Base-by-base conservation (phyloP, 2,329 filamentous ascomycete species). In the Sporothrix protearum region DNA sequence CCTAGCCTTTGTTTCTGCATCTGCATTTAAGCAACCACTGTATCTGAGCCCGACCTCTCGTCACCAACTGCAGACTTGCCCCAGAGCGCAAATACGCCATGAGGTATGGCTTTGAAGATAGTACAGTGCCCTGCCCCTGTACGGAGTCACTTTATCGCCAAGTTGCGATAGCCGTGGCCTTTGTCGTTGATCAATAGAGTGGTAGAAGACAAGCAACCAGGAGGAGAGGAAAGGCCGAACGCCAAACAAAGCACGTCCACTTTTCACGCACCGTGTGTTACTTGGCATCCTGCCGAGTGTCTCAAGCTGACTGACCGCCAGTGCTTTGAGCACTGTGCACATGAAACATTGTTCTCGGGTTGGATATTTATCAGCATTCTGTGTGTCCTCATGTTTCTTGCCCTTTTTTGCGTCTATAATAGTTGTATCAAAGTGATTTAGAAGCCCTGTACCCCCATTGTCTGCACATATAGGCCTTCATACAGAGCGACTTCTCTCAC, bases 1-100 rank as follows among this genome's bases (percentile, higher is more conserved):
- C 42, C 59, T 57, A 69, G 66, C 66, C 66, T 55, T 39, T 68
- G 30, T 30, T 22, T 42, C 47, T 53, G 66, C 30, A 16, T 19
- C 5, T 36, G 55, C 55, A 39, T 36, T 39, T 28, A 36, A 51
- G 19, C 22, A 22, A 6, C 22, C 49, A 45, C 25, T 25, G 59
- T 8, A 25, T 45, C 19, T 10, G 14, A n/a, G 16, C 16, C 33
- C 22, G 55, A 39, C 7, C 19, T 16, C 30, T 30, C 22, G 12
- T 28, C 22, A 9, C 2, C 22, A 22, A 51, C 22, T 1, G 47
- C 47, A 51, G 19, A 7, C 22, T 51, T 51, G 10, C n/a, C 16
- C 47, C 47, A 51, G 1, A 5, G 47, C 47, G 6, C 16, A 22
- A 2, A 22, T n/a, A 7, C 10, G 19, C 19, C 47, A 19, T 51